Base-by-base conservation (phyloP, 257 asterid species). In the Parsonsia alboflavescens region DNA sequence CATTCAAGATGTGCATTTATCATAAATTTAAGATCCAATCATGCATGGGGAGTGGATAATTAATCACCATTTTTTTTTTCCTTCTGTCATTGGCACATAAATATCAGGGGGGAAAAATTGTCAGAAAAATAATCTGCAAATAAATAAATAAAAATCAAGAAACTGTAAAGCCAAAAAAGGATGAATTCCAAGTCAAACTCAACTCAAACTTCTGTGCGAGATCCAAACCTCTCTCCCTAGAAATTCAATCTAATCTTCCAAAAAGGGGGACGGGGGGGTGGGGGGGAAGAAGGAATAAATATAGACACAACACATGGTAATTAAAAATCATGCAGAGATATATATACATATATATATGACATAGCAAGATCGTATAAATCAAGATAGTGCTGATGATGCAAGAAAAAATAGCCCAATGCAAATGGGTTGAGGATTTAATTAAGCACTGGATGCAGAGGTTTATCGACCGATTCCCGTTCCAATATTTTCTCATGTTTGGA, bases 361-460 rank as follows among this genome's bases (percentile, higher is more conserved):
- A 73, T 15, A 24, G 17, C 33, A 56, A 17, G 19, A 77, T 71
- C 72, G 30, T 70, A 44, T 68, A 68, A 19, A 28, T 22, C 16
- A 52, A 9, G 16, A n/a, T 15, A 24, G 59, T 1, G 9, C 3
- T 10, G n/a, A n/a, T 6, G 21, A 7, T 5, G 21, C 16, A 30
- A 33, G 39, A 33, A 33, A 33, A 2, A 28, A 52, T 0, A 59
- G n/a, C 30, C 10, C 15, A 65, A 53, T 52, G 73, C 41, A 52
- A 41, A 41, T 10, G 70, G 42, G 7, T 36, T 52, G 59, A 65
- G 44, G 75, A 72, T 62, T 76, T 42, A 50, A 33, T 76, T 52
- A 76, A 73, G 48, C 86, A 53, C 86, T 76, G 86, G 86, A 82
- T 82, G 86, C 86, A 82, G 83, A 82, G 86, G 86, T 82, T 82